Evolutionary conservation across 805 yeast genomes (phyloP), one percentile per base, ranked within the genome.

Genomic region (Schizosaccharomyces osmophilus): DNA sequence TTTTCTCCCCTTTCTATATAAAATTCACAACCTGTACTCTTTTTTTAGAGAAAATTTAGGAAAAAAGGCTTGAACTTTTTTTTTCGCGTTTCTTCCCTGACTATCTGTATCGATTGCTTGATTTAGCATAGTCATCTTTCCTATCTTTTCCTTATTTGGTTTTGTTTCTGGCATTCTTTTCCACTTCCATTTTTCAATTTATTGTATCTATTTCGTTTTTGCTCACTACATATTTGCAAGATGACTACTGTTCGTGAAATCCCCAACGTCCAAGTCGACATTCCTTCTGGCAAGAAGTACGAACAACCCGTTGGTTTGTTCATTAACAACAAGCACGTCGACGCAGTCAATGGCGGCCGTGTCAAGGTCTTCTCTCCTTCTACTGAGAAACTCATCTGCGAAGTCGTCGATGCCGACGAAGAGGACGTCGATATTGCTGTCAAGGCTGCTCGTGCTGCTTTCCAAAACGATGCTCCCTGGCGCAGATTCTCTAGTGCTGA

Each of bases 401-500:
- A 78, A 60, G 81, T 85, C 61, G 82, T 84, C 70, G 89, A 83
- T 69, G 95, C 89, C 59, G 76, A 79, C 63, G 83, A 75, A 61
- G 90, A 79, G 61, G 96, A 88, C 71, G 83, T 88, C 48, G 89
- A 88, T 65, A 66, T 73, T 63, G 97, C 97, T 19, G 95, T 90
- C 42, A 79, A 80, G 31, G 94, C 95, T 45, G 97, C 97, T 58
- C 75, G 79, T 65, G 75, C 74, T 51, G 96, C 96, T 11, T 87
- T 83, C 76, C 75, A 82, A 59, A 11, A 4, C 51, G 64, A 64
- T 17, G 73, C 78, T 55, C 75, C 74, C 60, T 87, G 95, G 94
- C 79, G 87, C 61, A 74, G 73, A 57, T 74, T 75, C 48, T 84
- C 85, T 64, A 93, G 94, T n/a, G 67, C 77, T 31, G 78, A 74